Evolutionary conservation across 257 asterid species (phyloP), one percentile per base, ranked within the genome.

Genomic region (Solanum raphanifolium): DNA sequence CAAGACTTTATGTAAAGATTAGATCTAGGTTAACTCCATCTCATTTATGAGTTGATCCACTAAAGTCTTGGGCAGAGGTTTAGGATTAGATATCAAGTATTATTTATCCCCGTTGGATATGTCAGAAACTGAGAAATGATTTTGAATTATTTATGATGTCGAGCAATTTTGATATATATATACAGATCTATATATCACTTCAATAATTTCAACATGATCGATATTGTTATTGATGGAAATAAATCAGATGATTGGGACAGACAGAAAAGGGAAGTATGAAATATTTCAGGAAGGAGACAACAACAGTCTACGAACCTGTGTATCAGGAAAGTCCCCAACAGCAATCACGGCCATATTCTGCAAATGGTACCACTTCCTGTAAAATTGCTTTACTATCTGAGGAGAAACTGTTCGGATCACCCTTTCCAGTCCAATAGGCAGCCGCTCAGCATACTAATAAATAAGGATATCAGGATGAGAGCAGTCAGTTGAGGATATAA

Each of bases 291-390:
- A 82, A 83, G n/a, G 13, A 79, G 81, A 25, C 81, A 66, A 38
- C 39, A 41, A 75, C 65, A 32, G 39, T 60, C 34, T 66, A 46
- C 73, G 23, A 88, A 95, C 99, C 98, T 94, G 94, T 6, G 98
- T 92, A 88, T 96, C 98, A 83, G 98, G 94, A 91, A 96, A 95
- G 92, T 95, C 98, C 88, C 99, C 99, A 62, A 96, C 95, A 85
- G 98, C 98, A 92, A 96, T 93, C 91, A 96, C 95, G 74, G 96
- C 98, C 99, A 96, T 96, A 91, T 94, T 94, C 88, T 94, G 96
- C 94, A 94, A 81, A 91, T 92, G 94, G 87, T 96, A 96, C 99
- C 99, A 96, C 87, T 94, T 96, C 90, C 88, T 92, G 88, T 96
- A 96, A 87, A 96, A 96, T 86, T 84, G 91, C 89, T 95, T 96